A percentile compares a stretch with the other conserved stretches of the same genome.
phyloP scores from a whole-genome alignment of 1,284 basidiomycete genomes.

The Hypsizygus ulmarius region DNA sequence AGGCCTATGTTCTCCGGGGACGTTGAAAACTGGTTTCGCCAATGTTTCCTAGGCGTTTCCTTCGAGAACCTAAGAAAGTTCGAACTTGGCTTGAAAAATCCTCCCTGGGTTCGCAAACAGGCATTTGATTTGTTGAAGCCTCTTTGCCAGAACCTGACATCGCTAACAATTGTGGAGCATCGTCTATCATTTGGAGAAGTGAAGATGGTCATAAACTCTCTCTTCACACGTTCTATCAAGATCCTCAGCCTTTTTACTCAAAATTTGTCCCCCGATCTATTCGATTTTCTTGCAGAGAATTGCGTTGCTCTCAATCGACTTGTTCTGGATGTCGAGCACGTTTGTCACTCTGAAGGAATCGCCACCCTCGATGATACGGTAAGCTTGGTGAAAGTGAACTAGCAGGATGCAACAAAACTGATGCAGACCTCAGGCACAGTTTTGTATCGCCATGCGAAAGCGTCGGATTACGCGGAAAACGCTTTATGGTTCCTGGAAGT shows the following conservation, averaged over 20 bases:
- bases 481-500: constrained; percentile 6
- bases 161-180: constrained; percentile 2
- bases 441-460: background rate
- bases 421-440: background rate
- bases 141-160: background rate
- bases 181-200: background rate
- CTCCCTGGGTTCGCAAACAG: background rate
- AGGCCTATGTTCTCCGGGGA: too few relatives aligned
- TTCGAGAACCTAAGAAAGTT: background rate
- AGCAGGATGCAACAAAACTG: background rate
- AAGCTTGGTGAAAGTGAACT: background rate
- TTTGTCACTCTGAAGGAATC: background rate
- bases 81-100: background rate
- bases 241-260: constrained; percentile 20
- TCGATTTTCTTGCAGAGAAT: constrained; percentile 20
- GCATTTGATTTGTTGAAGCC: background rate
- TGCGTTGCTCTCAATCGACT: constrained; percentile 21
- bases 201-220: background rate
- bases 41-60: constrained; percentile 5
- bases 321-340: constrained; percentile 18
- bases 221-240: constrained; percentile 10
- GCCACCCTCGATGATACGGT: background rate
- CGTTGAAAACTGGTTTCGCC: background rate
- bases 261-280: constrained; percentile 20
- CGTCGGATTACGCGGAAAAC: background rate